phyloP scores from a whole-genome alignment of 2,329 filamentous ascomycete genomes.

The Penicillium rolfsii region DNA sequence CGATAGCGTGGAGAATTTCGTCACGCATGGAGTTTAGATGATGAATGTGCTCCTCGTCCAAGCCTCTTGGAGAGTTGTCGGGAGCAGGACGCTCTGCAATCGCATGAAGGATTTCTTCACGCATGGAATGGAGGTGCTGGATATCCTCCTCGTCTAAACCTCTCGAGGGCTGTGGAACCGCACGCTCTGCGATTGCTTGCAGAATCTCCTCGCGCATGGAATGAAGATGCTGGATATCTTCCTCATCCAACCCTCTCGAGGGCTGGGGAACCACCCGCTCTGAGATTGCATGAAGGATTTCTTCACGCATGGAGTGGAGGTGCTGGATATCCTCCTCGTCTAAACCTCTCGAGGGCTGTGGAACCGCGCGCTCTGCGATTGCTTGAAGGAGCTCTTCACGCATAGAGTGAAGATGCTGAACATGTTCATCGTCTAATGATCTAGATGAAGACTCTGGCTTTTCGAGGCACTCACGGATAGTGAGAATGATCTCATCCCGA shows the following conservation, averaged over 20 bases:
- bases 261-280: neutral
- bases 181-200: conserved; percentile 54
- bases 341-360: conserved; percentile 4
- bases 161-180: neutral
- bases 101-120: conserved; percentile 35
- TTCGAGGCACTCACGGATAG: conserved; percentile 83
- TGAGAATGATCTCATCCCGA: conserved; percentile 79
- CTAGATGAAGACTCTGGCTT: conserved; percentile 63
- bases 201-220: conserved; percentile 61
- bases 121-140: conserved; percentile 16
- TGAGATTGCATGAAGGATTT: conserved; percentile 34
- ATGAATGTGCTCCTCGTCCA: conserved; percentile 21
- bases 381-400: conserved; percentile 66
- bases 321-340: conserved; percentile 20
- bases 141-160: conserved; percentile 19
- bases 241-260: conserved; percentile 51
- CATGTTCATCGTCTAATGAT: conserved; percentile 30
- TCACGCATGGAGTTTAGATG: conserved; percentile 22
- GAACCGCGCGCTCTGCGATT: conserved; percentile 41
- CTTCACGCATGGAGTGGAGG: conserved; percentile 19
- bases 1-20: conserved; percentile 35
- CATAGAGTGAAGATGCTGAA: conserved; percentile 31
- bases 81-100: conserved; percentile 35
- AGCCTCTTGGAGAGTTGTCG: conserved; percentile 3
- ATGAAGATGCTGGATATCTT: conserved; percentile 29